phyloP scores from a whole-genome alignment of 2,329 filamentous ascomycete species.

The Trichoderma guizhouense region DNA sequence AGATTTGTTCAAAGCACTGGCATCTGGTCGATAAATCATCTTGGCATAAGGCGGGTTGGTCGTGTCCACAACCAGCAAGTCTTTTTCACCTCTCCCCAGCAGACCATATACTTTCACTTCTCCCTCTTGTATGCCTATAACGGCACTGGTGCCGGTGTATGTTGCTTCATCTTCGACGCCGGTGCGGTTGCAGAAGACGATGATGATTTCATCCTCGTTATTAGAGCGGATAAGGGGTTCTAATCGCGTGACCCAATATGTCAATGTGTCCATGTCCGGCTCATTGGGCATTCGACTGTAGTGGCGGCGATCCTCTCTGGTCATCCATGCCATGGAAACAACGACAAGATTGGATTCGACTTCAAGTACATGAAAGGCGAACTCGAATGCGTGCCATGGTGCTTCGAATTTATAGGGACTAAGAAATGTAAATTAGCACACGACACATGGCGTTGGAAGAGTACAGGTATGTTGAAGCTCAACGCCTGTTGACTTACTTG shows the following conservation, averaged over 20 bases:
- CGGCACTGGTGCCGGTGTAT: constrained; percentile 72
- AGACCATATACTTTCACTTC: constrained; percentile 67
- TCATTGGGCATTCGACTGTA: constrained; percentile 50
- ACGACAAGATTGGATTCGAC: constrained; percentile 60
- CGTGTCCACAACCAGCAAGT: constrained; percentile 66
- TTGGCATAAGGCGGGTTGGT: constrained; percentile 42
- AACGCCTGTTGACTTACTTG: constrained; percentile 43
- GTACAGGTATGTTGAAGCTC: neutral
- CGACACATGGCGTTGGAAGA: neutral
- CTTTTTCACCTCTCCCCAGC: constrained; percentile 65
- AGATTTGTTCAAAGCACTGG: neutral
- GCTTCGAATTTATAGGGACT: constrained; percentile 39
- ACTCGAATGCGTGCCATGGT: constrained; percentile 40
- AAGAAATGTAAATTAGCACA: neutral
- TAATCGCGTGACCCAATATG: constrained; percentile 71
- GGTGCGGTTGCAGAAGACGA: constrained; percentile 68
- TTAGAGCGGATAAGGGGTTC: constrained; percentile 59
- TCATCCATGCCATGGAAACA: constrained; percentile 76
- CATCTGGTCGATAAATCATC: constrained; percentile 33
- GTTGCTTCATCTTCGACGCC: constrained; percentile 63
- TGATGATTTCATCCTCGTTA: constrained; percentile 55
- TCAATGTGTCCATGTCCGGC: constrained; percentile 69
- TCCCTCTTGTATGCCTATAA: constrained; percentile 62
- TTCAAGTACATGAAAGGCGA: constrained; percentile 55
- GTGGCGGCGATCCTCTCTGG: constrained; percentile 47